A percentile compares a stretch with the other conserved stretches of the same genome.
Conservation (phyloP, 2,329 filamentous ascomycete species). For the Trematosphaeria pertusa region DNA sequence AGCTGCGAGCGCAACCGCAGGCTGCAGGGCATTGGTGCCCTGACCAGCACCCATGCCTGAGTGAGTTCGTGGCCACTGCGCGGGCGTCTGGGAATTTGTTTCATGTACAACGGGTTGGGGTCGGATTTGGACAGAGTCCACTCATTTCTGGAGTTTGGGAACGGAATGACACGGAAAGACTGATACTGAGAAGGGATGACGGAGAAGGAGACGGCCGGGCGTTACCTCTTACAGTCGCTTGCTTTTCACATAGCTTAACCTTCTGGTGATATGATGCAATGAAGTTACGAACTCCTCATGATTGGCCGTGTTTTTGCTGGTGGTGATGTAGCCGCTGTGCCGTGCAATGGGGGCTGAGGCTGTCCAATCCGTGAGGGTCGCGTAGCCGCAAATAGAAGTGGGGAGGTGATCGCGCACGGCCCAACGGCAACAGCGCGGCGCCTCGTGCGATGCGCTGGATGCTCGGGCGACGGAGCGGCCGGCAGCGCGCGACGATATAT, state of each 20-base stretch:
- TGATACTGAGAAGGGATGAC: constrained; percentile 36
- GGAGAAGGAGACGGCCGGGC: constrained; percentile 38
- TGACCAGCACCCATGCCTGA: constrained; percentile 46
- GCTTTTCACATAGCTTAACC: constrained; percentile 35
- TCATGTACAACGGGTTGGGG: constrained; percentile 44
- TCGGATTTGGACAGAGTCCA: constrained; percentile 37
- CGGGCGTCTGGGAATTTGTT: constrained; percentile 42
- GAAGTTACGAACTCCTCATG: constrained; percentile 32
- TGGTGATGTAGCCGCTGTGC: constrained; percentile 48
- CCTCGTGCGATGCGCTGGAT: constrained; percentile 23
- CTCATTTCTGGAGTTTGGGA: constrained; percentile 39
- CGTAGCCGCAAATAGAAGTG: constrained; percentile 50
- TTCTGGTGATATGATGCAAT: constrained; percentile 43
- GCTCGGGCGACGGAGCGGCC: constrained; percentile 8
- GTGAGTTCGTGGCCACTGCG: constrained; percentile 23
- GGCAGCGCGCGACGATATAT: constrained; percentile 14
- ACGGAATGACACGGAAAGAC: constrained; percentile 37
- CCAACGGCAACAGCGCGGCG: constrained; percentile 32
- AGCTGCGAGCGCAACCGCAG: constrained; percentile 58
- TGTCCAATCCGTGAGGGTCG: constrained; percentile 49
- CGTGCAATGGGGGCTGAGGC: constrained; percentile 45
- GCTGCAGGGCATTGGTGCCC: constrained; percentile 42
- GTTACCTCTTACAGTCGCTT: constrained; percentile 48
- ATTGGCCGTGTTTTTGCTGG: constrained; percentile 40
- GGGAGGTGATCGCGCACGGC: constrained; percentile 44